Evolutionary conservation across 371 early-diverging fungal genomes (phyloP), one percentile per base, ranked within the genome.

Genomic region (Mortierella sp.): DNA sequence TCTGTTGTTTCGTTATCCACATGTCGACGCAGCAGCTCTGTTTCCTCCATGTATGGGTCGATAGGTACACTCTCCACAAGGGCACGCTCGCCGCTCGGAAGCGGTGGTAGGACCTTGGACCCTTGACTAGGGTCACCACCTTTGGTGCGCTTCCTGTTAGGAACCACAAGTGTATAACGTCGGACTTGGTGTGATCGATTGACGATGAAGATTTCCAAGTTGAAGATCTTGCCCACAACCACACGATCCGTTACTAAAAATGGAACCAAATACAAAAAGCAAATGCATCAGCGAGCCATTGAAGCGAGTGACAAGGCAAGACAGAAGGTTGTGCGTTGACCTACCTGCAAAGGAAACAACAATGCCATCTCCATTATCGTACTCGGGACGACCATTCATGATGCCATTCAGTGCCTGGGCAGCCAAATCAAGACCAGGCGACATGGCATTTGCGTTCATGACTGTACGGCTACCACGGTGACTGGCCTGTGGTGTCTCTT

Each of bases 181-280:
- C 89, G 80, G 17, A 86, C 84, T 45, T 85, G 85, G 34, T 85
- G 82, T n/a, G 91, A 90, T 19, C 88, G 79, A 72, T 92, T 94
- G 25, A 92, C 90, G 68, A 92, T 82, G 57, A 91, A 88, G 37
- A 91, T 82, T 56, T 92, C 88, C 0, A 92, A 81, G 3, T 88
- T 85, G 68, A 94, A 94, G 12, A 87, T 81, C 51, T 88, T 89
- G 12, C 90, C 89, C 0, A 89, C 83, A 21, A 71, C 63, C 22
- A 85, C 83, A 16, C 82, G 80, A 21, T 83, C 73, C 46, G 79
- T 64, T 13, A 86, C 87, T 73, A 25, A 34, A 7, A 34, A 34
- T 34, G 10, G 10, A 34, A 27, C 2, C 17, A 45, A 45, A 17
- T 19, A 21, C 48, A 40, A 19, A 43, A 13, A 56, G 7, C 44